Evolutionary conservation across 1,284 basidiomycete species (phyloP).

Genomic region (Ustilago hordei): DNA sequence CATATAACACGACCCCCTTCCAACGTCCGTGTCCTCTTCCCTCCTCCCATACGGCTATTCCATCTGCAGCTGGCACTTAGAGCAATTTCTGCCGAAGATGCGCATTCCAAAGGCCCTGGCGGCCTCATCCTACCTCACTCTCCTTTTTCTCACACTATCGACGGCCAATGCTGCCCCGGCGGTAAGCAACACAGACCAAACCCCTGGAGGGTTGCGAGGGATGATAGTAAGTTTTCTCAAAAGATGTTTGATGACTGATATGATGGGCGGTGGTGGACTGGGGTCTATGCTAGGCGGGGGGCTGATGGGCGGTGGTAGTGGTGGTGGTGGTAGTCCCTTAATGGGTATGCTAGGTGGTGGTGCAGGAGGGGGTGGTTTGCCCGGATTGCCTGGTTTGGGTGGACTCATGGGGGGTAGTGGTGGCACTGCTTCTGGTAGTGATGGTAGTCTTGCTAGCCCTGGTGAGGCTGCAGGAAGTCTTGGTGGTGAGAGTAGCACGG

Average conservation of each 20-base stretch:
- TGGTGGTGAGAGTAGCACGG: background rate
- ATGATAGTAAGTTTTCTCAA: background rate
- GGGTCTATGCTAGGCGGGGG: slow-evolving; percentile 2
- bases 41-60: background rate
- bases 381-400: background rate
- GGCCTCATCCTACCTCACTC: background rate
- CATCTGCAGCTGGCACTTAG: background rate
- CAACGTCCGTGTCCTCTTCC: background rate
- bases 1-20: background rate
- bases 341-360: slow-evolving; percentile 5
- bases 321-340: background rate
- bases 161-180: background rate
- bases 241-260: background rate
- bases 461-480: background rate
- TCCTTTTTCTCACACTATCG: background rate
- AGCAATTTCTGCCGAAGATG: background rate
- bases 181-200: background rate
- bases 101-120: background rate
- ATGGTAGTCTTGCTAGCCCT: background rate
- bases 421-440: background rate
- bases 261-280: slow-evolving; percentile 6
- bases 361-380: background rate
- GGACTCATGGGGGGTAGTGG: too few relatives aligned
- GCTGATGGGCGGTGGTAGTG: background rate
- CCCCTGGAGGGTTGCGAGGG: background rate